Evolutionary conservation across 768 basidiomycete species (phyloP), one percentile per base, ranked within the genome.

Genomic region (Melanogaster broomeanus): DNA sequence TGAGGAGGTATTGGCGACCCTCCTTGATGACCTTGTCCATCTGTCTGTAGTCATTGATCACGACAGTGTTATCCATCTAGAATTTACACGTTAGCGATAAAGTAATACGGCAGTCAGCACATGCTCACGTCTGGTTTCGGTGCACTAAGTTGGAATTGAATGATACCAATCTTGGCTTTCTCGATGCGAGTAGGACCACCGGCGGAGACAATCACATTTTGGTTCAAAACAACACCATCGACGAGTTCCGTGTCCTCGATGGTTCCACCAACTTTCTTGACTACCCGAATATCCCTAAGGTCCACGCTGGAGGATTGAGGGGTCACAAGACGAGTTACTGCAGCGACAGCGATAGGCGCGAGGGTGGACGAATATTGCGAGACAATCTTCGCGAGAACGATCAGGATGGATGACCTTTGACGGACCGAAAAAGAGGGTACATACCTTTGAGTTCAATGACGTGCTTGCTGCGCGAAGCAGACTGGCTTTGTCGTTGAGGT

Each of bases 11-110:
- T 71, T 95, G 92, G 41, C 97, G 89, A 51, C 96, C 96, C 72
- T 99, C 97, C 72, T 99, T 98, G 73, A 99, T 88, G 52, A 98
- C 94, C 71, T 98, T 97, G 80, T 98, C 97, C 96, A 99, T 98
- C 70, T 98, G 97, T 16, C 97, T 88, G 74, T 99, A 99, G 73
- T 99, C 96, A 57, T 96, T 98, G 61, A 99, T 98, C 45, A 98
- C 89, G 39, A 99, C 94, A 5, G 96, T 98, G 77, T 99, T 98
- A 72, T 99, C 97, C 96, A 99, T 99, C 95, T 98, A 60, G 10
- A 37, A 52, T 28, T 43, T 18, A 28, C 18, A 55, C 24, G 21
- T 31, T 18, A 53, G 46, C 19, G 31, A 11, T 45, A 27, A 48
- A 19, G 12, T 48, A 19, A n/a, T 6, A 40, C 25, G 33, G 37